phyloP scores from a whole-genome alignment of 1,139 yeast species.

The Barnettozyma hawaiiensis region DNA sequence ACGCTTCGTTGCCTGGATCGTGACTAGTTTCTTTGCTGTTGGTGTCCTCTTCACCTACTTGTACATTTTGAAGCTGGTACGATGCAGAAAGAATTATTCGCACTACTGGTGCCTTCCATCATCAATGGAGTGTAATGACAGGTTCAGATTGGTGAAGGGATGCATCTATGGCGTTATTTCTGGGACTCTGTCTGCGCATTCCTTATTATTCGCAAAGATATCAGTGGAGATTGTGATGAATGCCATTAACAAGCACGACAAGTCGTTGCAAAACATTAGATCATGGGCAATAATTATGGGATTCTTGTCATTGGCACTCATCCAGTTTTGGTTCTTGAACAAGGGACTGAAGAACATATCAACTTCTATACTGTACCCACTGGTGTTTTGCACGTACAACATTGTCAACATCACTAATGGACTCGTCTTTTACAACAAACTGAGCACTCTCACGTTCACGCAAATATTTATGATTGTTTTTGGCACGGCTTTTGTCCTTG shows the following conservation, averaged over 20 bases:
- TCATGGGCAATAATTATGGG: constrained; percentile 41
- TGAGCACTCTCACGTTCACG: constrained; percentile 33
- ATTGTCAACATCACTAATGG: constrained; percentile 70
- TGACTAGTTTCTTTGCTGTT: constrained; percentile 28
- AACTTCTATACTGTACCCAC: constrained; percentile 76
- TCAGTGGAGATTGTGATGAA: constrained; percentile 62
- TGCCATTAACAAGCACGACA: constrained; percentile 35
- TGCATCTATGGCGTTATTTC: constrained; percentile 61
- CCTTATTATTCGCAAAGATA: constrained; percentile 78
- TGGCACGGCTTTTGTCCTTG: constrained; percentile 46
- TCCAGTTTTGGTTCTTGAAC: constrained; percentile 70
- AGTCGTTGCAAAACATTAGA: constrained; percentile 19
- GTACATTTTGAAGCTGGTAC: constrained; percentile 11
- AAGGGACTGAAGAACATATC: constrained; percentile 67
- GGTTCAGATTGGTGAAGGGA: constrained; percentile 37
- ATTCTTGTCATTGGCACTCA: constrained; percentile 65
- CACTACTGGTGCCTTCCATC: background rate
- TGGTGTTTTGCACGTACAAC: constrained; percentile 82
- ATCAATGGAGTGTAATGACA: constrained; percentile 8
- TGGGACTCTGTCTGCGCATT: constrained; percentile 82
- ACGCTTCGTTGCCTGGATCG: constrained; percentile 44
- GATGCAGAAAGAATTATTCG: background rate
- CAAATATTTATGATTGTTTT: constrained; percentile 41
- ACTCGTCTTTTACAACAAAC: constrained; percentile 54
- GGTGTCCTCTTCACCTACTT: constrained; percentile 26